Conservation (phyloP, 1,284 basidiomycete species). For the Microbotryomycetes sp. region DNA sequence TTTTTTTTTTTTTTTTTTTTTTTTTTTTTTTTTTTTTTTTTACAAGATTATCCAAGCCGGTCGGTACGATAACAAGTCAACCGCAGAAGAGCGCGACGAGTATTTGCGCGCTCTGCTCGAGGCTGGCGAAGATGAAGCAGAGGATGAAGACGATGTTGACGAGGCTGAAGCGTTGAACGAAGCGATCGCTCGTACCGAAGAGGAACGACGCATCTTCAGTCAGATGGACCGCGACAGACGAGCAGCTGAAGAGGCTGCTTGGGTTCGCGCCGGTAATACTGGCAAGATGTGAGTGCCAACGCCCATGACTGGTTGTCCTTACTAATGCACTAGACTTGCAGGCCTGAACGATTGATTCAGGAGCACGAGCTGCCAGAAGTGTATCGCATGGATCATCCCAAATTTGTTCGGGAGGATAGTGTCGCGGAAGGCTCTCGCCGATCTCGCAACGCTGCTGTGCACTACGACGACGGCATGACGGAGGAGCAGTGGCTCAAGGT, state of each 20-base stretch:
- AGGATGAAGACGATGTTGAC: conserved; percentile 89
- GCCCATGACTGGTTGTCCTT: neutral
- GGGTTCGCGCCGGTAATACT: conserved; percentile 63
- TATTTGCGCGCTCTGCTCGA: conserved; percentile 61
- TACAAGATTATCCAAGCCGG: conserved; percentile 80
- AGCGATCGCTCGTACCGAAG: conserved; percentile 76
- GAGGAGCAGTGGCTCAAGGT: conserved; percentile 90
- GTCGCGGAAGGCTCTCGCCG: conserved; percentile 62
- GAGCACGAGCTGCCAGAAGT: conserved; percentile 87
- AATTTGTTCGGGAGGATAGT: conserved; percentile 52
- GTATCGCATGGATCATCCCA: conserved; percentile 69
- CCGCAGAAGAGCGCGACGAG: conserved; percentile 93
- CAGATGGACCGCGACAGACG: conserved; percentile 79
- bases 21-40: no score
- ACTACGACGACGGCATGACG: conserved; percentile 88
- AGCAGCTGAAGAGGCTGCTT: conserved; percentile 58
- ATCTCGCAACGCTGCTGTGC: conserved; percentile 64
- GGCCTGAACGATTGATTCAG: conserved; percentile 71
- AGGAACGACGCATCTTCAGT: conserved; percentile 70
- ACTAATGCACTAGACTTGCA: conserved; percentile 52
- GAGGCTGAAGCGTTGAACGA: conserved; percentile 91
- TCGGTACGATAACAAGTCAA: conserved; percentile 98
- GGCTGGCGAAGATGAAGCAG: conserved; percentile 82
- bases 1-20: neutral
- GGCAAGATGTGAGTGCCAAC: conserved; percentile 33